A percentile compares a stretch with the other conserved stretches of the same genome.
Conservation (phyloP, 495 filamentous ascomycete genomes). For the Ramalina peruviana region DNA sequence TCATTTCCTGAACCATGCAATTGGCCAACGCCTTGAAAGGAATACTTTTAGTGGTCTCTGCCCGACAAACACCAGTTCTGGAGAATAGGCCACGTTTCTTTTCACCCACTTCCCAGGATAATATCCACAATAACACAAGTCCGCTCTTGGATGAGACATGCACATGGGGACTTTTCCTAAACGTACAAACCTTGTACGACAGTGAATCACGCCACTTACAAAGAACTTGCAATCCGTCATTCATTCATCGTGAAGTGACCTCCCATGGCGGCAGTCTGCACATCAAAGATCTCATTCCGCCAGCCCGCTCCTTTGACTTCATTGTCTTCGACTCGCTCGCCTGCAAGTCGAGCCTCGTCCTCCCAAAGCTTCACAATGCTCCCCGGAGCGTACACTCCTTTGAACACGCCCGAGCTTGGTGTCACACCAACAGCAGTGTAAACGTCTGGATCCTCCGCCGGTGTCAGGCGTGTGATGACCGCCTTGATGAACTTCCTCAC, state of each 20-base stretch:
- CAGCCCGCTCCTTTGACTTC: slow-evolving; percentile 39
- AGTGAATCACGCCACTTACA: not conserved
- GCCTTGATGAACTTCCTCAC: slow-evolving; percentile 69
- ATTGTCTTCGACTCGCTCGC: slow-evolving; percentile 46
- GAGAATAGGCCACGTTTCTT: no score
- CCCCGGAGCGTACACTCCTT: slow-evolving; percentile 73
- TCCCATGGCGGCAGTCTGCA: slow-evolving; percentile 23
- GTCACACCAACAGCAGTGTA: slow-evolving; percentile 55
- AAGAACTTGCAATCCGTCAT: not conserved
- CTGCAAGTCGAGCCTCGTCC: slow-evolving; percentile 56
- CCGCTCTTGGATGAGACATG: not conserved
- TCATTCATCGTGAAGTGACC: not conserved
- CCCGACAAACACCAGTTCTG: no score
- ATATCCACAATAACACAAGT: no score
- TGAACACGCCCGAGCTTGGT: slow-evolving; percentile 56
- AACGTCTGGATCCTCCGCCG: slow-evolving; percentile 57
- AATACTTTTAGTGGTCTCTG: no score
- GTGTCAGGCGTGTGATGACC: slow-evolving; percentile 57
- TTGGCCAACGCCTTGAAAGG: no score
- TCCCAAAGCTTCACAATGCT: slow-evolving; percentile 80
- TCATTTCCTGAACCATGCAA: no score
- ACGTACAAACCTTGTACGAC: no score
- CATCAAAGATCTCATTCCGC: slow-evolving; percentile 79
- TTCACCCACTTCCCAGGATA: no score
- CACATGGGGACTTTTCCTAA: not conserved